A percentile compares a stretch with the other conserved stretches of the same genome.
Evolutionary conservation across 768 basidiomycete species (phyloP).

Genomic region (Lactifluus piperatus): DNA sequence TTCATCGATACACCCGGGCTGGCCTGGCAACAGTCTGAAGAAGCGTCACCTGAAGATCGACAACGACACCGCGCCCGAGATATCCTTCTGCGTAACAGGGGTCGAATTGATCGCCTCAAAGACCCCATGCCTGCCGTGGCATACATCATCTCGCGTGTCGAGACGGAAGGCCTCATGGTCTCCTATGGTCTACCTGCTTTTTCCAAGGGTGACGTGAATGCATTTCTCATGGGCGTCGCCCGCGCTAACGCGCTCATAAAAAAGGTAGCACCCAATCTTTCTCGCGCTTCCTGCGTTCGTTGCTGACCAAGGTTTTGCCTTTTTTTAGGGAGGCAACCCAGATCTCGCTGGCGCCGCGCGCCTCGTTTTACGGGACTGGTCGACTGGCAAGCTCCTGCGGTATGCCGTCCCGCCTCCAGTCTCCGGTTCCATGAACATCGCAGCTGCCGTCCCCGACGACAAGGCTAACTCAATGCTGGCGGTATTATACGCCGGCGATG

Average conservation of each 20-base stretch:
- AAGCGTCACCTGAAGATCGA: conserved; percentile 32
- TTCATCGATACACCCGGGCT: conserved; percentile 89
- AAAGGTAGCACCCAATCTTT: conserved; percentile 43
- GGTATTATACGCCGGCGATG: conserved; percentile 40
- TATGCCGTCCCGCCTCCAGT: conserved; percentile 50
- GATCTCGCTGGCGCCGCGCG: conserved; percentile 72
- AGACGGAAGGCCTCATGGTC: conserved; percentile 82
- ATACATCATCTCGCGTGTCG: conserved; percentile 59
- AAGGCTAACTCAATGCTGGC: conserved; percentile 16
- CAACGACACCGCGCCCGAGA: conserved; percentile 48
- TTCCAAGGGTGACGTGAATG: conserved; percentile 49
- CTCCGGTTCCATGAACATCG: background rate
- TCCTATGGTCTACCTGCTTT: conserved; percentile 80
- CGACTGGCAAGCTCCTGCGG: conserved; percentile 58
- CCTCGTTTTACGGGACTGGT: conserved; percentile 81
- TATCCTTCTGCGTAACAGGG: conserved; percentile 69
- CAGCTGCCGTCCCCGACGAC: conserved; percentile 10
- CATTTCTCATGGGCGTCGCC: conserved; percentile 72
- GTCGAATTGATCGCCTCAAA: conserved; percentile 78
- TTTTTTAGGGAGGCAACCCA: conserved; percentile 52
- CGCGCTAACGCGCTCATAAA: conserved; percentile 67
- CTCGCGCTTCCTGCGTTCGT: background rate
- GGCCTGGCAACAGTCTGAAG: conserved; percentile 37
- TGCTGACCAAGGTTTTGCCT: conserved; percentile 6
- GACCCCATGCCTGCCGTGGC: conserved; percentile 54